phyloP scores from a whole-genome alignment of 208 protist species.

The Ichthyophonus hoferi region DNA sequence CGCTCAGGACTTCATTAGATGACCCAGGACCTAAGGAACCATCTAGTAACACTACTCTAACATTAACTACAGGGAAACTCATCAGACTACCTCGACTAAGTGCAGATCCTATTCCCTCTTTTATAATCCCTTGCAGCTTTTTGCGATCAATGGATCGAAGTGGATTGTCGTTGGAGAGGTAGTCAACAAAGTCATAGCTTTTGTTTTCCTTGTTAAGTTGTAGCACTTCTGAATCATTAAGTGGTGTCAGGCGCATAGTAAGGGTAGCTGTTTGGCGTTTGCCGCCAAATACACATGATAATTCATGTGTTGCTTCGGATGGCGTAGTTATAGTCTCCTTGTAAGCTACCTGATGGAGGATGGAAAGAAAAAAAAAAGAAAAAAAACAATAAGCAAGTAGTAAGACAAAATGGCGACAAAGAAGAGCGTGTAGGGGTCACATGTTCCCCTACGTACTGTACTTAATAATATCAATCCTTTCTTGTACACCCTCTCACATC shows the following conservation, averaged over 20 bases:
- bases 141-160: background rate
- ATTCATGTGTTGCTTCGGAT: background rate
- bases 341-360: background rate
- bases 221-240: too few species aligned
- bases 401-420: too few species aligned
- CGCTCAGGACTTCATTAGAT: background rate
- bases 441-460: too few species aligned
- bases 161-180: background rate
- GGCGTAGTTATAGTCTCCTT: background rate
- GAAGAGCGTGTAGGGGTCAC: too few species aligned
- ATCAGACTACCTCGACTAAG: background rate
- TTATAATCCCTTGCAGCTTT: background rate
- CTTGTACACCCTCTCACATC: too few species aligned
- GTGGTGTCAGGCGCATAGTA: background rate
- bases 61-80: constrained; percentile 14
- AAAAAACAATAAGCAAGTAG: background rate
- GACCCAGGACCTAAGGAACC: background rate
- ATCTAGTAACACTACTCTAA: background rate
- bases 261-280: background rate
- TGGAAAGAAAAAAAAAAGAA: background rate
- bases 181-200: background rate
- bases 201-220: background rate
- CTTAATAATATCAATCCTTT: background rate
- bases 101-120: background rate
- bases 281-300: background rate